phyloP scores from a whole-genome alignment of 2,329 filamentous ascomycete species.

The Pseudogymnoascus sp. region DNA sequence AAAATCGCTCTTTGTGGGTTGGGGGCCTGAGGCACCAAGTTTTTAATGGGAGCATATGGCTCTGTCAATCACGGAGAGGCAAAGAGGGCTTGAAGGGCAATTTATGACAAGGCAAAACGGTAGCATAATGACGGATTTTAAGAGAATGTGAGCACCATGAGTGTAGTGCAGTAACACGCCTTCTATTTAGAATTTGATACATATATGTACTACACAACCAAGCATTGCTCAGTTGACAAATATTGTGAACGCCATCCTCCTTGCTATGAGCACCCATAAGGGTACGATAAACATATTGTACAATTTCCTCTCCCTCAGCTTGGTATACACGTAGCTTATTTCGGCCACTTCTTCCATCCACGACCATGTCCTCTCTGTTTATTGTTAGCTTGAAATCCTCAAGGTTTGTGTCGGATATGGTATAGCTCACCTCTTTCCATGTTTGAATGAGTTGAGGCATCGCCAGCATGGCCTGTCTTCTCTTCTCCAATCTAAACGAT shows the following conservation, averaged over 20 bases:
- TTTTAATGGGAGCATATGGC: background rate
- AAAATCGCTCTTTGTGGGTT: background rate
- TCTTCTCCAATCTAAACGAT: slow-evolving; percentile 64
- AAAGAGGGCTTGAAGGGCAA: background rate
- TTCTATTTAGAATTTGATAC: slow-evolving; percentile 10
- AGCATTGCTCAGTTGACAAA: slow-evolving; percentile 1
- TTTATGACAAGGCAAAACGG: background rate
- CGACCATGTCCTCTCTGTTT: slow-evolving; percentile 59
- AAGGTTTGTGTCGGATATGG: background rate
- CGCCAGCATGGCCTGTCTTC: slow-evolving; percentile 83
- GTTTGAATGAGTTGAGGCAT: slow-evolving; percentile 88
- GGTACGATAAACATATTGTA: slow-evolving; percentile 2
- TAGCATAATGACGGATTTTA: background rate
- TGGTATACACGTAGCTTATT: slow-evolving; percentile 24
- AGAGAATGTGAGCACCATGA: background rate
- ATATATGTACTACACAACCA: slow-evolving; percentile 1
- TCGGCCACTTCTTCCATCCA: slow-evolving; percentile 70
- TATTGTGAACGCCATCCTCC: slow-evolving; percentile 10
- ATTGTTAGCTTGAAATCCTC: slow-evolving; percentile 30
- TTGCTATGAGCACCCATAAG: slow-evolving; percentile 10
- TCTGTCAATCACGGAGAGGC: background rate
- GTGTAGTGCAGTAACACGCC: slow-evolving; percentile 1
- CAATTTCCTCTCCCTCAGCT: background rate
- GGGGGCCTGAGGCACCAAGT: slow-evolving; percentile 6
- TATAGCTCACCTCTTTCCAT: slow-evolving; percentile 75